A percentile compares a stretch with the other conserved stretches of the same genome.
Conservation (phyloP, 306 rosid species). For the Cicer pinnatifidum region DNA sequence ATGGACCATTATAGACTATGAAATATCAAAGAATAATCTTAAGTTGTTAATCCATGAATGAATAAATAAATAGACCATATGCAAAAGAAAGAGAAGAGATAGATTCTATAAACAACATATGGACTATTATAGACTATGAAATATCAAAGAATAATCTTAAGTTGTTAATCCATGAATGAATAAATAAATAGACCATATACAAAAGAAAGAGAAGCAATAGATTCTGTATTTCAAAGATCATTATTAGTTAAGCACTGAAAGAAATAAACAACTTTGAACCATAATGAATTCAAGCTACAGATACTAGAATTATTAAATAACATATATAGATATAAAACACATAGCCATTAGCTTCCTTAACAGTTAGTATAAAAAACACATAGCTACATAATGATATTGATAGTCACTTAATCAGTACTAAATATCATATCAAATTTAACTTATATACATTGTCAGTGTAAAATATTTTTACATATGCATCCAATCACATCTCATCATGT, state of each 20-base stretch:
- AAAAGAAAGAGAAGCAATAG: slow-evolving; percentile 20
- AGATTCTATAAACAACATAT: background rate
- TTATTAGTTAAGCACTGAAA: background rate
- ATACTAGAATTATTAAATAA: slow-evolving; percentile 7
- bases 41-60: background rate
- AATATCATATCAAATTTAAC: no score
- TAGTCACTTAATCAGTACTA: no score
- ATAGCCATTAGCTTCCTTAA: slow-evolving; percentile 10
- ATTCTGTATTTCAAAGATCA: slow-evolving; percentile 13
- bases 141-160: background rate
- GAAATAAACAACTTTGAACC: slow-evolving; percentile 1
- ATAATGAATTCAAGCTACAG: background rate
- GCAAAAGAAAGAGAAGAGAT: slow-evolving; percentile 10
- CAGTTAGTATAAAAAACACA: background rate
- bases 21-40: background rate
- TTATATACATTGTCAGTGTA: no score
- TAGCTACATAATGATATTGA: no score
- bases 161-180: background rate
- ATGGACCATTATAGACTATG: slow-evolving; percentile 3
- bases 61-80: slow-evolving; percentile 11
- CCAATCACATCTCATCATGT: no score
- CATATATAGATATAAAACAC: background rate
- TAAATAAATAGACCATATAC: background rate
- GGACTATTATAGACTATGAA: slow-evolving; percentile 13
- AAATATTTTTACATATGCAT: no score